phyloP scores from a whole-genome alignment of 2,329 filamentous ascomycete species.

The Fusarium longipes region DNA sequence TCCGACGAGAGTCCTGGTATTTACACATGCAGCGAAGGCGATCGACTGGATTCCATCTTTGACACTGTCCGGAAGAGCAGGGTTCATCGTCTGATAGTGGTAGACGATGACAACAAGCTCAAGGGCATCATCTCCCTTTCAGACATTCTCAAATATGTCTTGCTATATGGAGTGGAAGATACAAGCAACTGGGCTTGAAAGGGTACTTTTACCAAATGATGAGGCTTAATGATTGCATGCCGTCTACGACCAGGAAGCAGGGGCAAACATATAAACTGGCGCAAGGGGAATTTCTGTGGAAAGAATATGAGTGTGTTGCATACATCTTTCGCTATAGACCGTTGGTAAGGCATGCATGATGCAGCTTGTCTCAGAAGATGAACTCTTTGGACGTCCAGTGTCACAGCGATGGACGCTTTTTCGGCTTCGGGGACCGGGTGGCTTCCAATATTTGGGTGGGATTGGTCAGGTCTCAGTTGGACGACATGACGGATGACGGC shows the following conservation, averaged over 20 bases:
- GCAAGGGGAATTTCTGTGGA: constrained; percentile 39
- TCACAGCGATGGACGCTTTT: constrained; percentile 24
- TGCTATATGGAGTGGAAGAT: constrained; percentile 80
- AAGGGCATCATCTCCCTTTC: constrained; percentile 93
- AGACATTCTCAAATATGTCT: constrained; percentile 94
- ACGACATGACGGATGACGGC: constrained; percentile 16
- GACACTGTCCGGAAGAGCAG: constrained; percentile 95
- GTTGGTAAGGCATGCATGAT: constrained; percentile 17
- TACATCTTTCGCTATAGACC: constrained; percentile 41
- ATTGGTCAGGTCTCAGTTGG: constrained; percentile 37
- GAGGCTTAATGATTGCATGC: constrained; percentile 43
- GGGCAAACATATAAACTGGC: constrained; percentile 45
- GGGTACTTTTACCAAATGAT: constrained; percentile 17
- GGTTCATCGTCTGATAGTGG: constrained; percentile 91
- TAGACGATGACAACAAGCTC: constrained; percentile 88
- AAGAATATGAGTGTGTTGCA: constrained; percentile 43
- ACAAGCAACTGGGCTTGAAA: constrained; percentile 40
- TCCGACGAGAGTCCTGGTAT: constrained; percentile 95
- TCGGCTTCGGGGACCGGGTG: constrained; percentile 32
- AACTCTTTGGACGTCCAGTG: constrained; percentile 26
- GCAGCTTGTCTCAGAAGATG: constrained; percentile 25
- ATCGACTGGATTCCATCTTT: constrained; percentile 94
- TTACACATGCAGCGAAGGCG: constrained; percentile 92
- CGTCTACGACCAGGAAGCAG: constrained; percentile 30
- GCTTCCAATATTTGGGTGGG: constrained; percentile 11